Evolutionary conservation across 352 stramenopile species (phyloP), one percentile per base, ranked within the genome.

Genomic region (Globisporangium cederbergense): DNA sequence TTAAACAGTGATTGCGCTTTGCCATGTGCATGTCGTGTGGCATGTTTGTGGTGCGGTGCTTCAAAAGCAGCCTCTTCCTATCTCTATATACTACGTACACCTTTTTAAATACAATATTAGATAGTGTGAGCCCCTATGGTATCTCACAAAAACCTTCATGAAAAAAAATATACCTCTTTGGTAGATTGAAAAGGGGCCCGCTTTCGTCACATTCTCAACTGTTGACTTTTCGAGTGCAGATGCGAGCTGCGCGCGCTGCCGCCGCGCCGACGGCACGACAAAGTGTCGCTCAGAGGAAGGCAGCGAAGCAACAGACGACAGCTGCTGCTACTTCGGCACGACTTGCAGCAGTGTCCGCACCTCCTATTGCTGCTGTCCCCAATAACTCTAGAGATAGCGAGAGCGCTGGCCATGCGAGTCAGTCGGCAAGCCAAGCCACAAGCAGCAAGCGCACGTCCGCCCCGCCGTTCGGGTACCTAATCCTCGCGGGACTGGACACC

Each of bases 381-480:
- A 49, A 14, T 42, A 18, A 8, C 49, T 6, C 40, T 38, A 18
- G 18, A 7, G 25, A 52, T 28, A n/a, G 8, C 25, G 14, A 56
- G 28, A 56, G 28, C 50, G 14, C 28, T 13, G 25, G 9, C 14
- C 18, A 7, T 55, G 25, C 49, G 38, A 4, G 11, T 9, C 25
- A 36, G 8, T 3, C 47, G 8, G 25, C 49, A 55, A 20, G 11
- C 11, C 25, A 20, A 8, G 1, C 47, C 11, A 20, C 47, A 36
- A 54, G 55, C 36, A 61, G 30, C 38, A 34, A 50, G 14, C 22
- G 40, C 25, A 16, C 59, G 6, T 32, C 72, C 13, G 58, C 73
- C 0, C 81, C 81, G 30, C 68, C 61, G 14, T 90, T 90, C 49
- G 68, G 64, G 5, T 72, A 74, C n/a, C 60, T 88, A 28, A 10